A percentile compares a stretch with the other conserved stretches of the same genome.
Evolutionary conservation across 768 basidiomycete species (phyloP).

Genomic region (Psilocybe cubensis): DNA sequence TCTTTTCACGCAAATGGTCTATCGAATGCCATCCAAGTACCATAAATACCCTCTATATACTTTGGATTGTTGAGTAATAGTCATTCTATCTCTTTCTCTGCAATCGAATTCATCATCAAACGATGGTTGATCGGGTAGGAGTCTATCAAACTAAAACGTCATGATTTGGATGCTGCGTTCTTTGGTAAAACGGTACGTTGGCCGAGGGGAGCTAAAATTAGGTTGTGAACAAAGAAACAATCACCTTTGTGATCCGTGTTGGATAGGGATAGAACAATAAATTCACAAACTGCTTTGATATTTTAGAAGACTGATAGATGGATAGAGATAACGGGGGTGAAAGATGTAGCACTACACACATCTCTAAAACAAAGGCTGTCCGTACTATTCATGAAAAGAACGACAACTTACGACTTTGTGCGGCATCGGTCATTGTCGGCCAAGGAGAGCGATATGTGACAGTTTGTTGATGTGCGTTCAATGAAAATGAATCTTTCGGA

Average conservation of each 20-base stretch:
- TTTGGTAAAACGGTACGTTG: background rate
- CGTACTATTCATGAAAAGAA: background rate
- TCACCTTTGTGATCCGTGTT: background rate
- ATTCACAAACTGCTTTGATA: background rate
- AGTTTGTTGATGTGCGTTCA: background rate
- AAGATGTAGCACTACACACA: background rate
- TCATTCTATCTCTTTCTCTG: slow-evolving; percentile 5
- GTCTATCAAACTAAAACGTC: no score
- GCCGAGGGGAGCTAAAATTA: background rate
- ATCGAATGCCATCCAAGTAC: slow-evolving; percentile 20
- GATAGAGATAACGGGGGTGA: background rate
- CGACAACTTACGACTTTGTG: background rate
- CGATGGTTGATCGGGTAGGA: background rate
- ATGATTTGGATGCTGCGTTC: no score
- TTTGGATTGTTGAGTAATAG: slow-evolving; percentile 18
- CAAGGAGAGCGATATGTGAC: background rate
- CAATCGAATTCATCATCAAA: background rate
- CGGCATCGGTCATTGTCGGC: background rate
- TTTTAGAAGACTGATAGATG: background rate
- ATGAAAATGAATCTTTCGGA: background rate
- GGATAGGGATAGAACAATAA: no score
- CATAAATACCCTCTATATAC: slow-evolving; percentile 26
- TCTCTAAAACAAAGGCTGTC: background rate
- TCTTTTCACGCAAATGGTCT: background rate
- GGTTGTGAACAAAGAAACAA: background rate